Evolutionary conservation across 257 asterid species (phyloP), one percentile per base, ranked within the genome.

Genomic region (Ophiorrhiza pumila): DNA sequence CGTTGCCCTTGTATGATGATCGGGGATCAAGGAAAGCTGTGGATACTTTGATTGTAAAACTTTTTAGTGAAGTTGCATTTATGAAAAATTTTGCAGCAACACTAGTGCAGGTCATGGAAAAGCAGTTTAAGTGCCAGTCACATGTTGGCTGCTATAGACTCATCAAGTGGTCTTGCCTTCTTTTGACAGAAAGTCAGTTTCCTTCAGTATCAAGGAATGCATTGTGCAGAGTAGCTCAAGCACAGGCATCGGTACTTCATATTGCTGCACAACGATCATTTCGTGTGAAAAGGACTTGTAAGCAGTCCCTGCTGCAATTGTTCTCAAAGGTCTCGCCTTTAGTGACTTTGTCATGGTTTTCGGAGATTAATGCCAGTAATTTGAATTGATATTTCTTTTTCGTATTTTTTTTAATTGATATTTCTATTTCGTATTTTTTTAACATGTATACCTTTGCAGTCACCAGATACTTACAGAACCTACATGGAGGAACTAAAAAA

Each of bases 101-200:
- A 77, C 96, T 95, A 83, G 93, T 95, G 74, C 99, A 95, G 90
- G 76, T 87, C 74, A 91, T 92, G 97, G 99, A 95, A 82, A 87
- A 86, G 85, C 95, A 88, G 77, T 82, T 86, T 22, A 91, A 92
- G 80, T 86, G 81, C 81, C 93, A 85, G 72, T 82, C 96, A 35
- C 69, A 80, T 63, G 73, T 85, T 43, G 91, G 85, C 78, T 85
- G 93, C 77, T 80, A 87, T 80, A 87, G 97, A 83, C 92, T 91
- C 70, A 84, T 92, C 37, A 87, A 81, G 78, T 95, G 99, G 99
- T 90, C 99, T 47, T 90, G 90, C 79, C 80, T 88, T 76, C 94
- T 95, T 64, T 77, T 91, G 64, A 84, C 83, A 71, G 80, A 90
- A 65, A 88, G 95, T 81, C 89, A 87, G 73, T 95, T 95, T 82